Percentiles rank a stretch among this genome's conserved stretches.
Evolutionary conservation across 73 alveolate genomes (phyloP).

Genomic region (Stentor coeruleus): DNA sequence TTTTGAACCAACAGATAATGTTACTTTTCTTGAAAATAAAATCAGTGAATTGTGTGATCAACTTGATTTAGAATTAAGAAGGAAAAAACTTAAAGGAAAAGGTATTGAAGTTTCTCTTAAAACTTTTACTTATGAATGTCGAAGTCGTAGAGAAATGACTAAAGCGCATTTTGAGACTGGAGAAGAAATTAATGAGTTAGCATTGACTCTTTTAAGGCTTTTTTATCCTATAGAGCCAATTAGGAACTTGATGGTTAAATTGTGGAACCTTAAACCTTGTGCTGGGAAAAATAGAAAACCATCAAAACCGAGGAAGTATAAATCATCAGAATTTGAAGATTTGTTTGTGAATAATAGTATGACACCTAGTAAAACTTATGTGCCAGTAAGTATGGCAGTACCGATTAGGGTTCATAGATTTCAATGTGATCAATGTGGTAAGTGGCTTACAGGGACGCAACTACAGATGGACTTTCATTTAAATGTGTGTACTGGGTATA

Average conservation of each 20-base stretch:
- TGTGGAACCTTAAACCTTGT: neutral
- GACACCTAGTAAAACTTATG: neutral
- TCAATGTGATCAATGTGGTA: constrained; percentile 1
- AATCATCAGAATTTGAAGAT: neutral
- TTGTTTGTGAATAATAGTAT: neutral
- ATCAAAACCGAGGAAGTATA: neutral
- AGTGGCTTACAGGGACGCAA: constrained; percentile 12
- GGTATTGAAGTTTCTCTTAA: constrained; percentile 35
- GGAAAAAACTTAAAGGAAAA: constrained; percentile 34
- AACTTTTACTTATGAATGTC: constrained; percentile 41
- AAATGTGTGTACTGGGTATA: neutral
- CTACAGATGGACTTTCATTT: neutral
- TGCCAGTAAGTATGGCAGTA: neutral
- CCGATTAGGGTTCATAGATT: neutral
- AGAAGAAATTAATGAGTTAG: neutral
- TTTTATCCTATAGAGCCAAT: constrained; percentile 6
- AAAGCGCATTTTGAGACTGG: neutral
- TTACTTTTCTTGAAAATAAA: constrained; percentile 32
- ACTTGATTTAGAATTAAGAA: constrained; percentile 32
- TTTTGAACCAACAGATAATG: constrained; percentile 26
- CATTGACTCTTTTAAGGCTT: neutral
- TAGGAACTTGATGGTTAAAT: neutral
- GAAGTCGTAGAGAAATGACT: neutral
- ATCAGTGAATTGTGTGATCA: constrained; percentile 37
- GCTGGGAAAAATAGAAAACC: neutral